These are phyloP conservation scores for Hygrocybe punicea DNA, from an alignment of 768 basidiomycete species.

Conservation along the genomic window DNA sequence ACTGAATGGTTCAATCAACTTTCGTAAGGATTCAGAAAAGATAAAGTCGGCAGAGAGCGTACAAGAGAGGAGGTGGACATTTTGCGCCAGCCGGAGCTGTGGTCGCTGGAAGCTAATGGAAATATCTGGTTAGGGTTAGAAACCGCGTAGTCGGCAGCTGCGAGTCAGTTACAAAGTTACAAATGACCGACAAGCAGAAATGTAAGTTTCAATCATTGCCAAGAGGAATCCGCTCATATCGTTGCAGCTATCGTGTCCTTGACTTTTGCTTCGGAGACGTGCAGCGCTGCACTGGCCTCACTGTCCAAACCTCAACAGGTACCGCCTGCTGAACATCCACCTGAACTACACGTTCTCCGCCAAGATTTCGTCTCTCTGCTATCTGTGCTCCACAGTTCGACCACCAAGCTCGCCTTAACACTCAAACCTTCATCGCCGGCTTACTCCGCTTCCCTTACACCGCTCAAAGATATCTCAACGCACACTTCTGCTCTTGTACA, in stretches of 20 bases:
- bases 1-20: slow-evolving; percentile 23
- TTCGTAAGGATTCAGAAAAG: slow-evolving; percentile 1
- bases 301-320: slow-evolving; percentile 12
- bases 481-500: slow-evolving; percentile 50
- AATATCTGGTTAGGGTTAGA: slow-evolving; percentile 12
- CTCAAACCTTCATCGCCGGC: slow-evolving; percentile 58
- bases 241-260: slow-evolving; percentile 34
- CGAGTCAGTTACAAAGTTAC: no score
- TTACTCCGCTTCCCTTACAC: slow-evolving; percentile 46
- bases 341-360: slow-evolving; percentile 36
- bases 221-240: not conserved
- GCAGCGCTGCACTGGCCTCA: slow-evolving; percentile 35
- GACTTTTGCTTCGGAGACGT: slow-evolving; percentile 34
- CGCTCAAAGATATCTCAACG: slow-evolving; percentile 52
- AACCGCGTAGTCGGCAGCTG: not conserved
- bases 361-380: slow-evolving; percentile 58
- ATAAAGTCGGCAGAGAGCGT: slow-evolving; percentile 4
- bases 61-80: slow-evolving; percentile 9
- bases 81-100: slow-evolving; percentile 1
- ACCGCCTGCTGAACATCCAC: slow-evolving; percentile 5
- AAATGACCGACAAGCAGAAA: slow-evolving; percentile 36
- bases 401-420: slow-evolving; percentile 61
- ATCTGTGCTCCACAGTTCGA: slow-evolving; percentile 50
- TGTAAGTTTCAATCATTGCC: slow-evolving; percentile 18
- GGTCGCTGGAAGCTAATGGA: not conserved